Base-by-base conservation (phyloP, 306 rosid genomes). In the Cicer cuneatum region DNA sequence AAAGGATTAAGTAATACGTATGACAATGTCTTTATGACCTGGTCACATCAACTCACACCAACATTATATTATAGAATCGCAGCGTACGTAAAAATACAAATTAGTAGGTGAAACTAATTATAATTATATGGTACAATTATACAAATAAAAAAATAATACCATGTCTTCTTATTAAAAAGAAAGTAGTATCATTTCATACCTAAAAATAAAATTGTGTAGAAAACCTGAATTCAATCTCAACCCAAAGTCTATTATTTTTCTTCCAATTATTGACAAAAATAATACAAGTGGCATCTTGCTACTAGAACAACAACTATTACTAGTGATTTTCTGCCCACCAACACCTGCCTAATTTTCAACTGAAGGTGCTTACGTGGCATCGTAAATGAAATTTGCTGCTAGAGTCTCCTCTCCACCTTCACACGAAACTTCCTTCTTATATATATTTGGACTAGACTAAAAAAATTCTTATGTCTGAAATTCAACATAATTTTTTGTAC, bases 321-420 rank as follows among this genome's bases (percentile, higher is more conserved):
- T 56, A 56, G 40, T 57, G 15, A 59, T 33, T 59, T 9, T 40
- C 9, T 15, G 48, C 46, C 29, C 5, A 9, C 69, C 49, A 63
- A 40, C 13, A n/a, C 7, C 49, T 39, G 49, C 48, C 69, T 39
- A 62, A 39, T 57, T 67, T 68, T 77, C 81, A 76, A 75, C 43
- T 14, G 8, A 19, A 10, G 5, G 0, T 14, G 35, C 15, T 10
- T 5, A 7, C 67, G 24, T 59, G 46, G 7, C 33, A 29, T 33
- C 9, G 35, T 14, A 29, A 16, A 12, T 43, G 5, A 41, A 21
- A 10, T 10, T 56, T 21, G 62, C 15, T 2, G 40, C 46, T 8
- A 18, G 8, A 19, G 6, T 15, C 70, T 64, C 18, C 16, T 12
- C 19, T 14, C 14, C 8, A 6, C 43, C 40, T 76, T 76, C 68